Percentiles rank a stretch among this genome's conserved stretches.
Evolutionary conservation across 1,139 yeast genomes (phyloP).

Genomic region (Yamadazyma siamensis): DNA sequence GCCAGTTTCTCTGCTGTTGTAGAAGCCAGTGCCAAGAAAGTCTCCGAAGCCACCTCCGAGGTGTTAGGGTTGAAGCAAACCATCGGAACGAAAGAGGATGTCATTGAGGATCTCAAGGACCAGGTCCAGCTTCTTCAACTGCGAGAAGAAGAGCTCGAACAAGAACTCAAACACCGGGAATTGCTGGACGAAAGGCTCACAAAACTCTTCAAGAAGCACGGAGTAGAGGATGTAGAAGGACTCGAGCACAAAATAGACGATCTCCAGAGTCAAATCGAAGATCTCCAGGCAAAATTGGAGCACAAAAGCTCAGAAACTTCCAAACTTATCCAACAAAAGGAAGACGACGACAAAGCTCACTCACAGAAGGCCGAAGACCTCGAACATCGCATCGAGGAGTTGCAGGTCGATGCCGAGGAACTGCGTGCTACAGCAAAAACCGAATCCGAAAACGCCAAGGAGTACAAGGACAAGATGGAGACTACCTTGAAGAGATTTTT

Average conservation of each 20-base stretch:
- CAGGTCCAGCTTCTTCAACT: no score
- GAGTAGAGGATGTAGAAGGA: constrained; percentile 4
- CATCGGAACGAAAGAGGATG: constrained; percentile 4
- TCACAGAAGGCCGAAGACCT: neutral
- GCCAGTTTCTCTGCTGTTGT: constrained; percentile 5
- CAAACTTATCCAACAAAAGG: neutral
- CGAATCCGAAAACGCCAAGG: neutral
- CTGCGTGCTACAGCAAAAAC: neutral
- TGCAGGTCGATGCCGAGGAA: neutral
- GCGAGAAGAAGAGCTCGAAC: neutral
- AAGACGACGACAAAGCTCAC: neutral
- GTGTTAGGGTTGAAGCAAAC: constrained; percentile 1
- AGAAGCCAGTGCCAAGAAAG: constrained; percentile 10
- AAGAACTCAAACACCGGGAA: constrained; percentile 1
- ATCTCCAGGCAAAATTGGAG: neutral
- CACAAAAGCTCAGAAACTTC: no score
- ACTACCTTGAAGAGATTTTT: constrained; percentile 2
- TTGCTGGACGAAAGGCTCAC: neutral
- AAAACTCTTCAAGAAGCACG: constrained; percentile 1
- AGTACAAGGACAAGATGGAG: constrained; percentile 5
- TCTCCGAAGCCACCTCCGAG: constrained; percentile 8
- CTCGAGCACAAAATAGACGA: constrained; percentile 1
- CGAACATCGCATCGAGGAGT: neutral
- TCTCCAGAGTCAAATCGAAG: constrained; percentile 1
- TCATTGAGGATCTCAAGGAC: constrained; percentile 1